phyloP scores from a whole-genome alignment of 305 asterid species.

The Striga hermonthica region DNA sequence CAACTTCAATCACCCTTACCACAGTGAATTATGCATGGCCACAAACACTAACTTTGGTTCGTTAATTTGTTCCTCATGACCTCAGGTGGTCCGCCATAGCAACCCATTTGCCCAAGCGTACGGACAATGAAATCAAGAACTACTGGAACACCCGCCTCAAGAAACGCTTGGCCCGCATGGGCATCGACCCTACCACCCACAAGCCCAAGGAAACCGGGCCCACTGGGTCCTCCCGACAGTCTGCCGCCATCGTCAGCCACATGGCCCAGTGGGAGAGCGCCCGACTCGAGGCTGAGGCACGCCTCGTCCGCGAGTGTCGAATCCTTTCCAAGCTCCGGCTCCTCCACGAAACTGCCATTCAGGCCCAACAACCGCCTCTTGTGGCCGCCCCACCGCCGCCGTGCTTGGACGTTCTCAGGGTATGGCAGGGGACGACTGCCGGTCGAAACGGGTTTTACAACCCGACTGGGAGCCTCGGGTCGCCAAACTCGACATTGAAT shows the following conservation, averaged over 20 bases:
- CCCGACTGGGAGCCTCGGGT: constrained; percentile 33
- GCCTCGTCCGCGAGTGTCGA: constrained; percentile 41
- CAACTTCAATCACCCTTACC: no score
- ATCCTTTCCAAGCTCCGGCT: constrained; percentile 32
- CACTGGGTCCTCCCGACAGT: constrained; percentile 34
- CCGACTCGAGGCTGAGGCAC: constrained; percentile 52
- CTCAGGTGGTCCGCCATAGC: constrained; percentile 64
- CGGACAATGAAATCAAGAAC: constrained; percentile 60
- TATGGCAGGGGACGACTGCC: constrained; percentile 42
- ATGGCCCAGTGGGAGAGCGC: constrained; percentile 62
- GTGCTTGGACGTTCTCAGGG: constrained; percentile 48
- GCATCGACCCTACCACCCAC: constrained; percentile 60
- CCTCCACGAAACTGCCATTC: constrained; percentile 26
- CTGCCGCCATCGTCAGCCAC: constrained; percentile 47
- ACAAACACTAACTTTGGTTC: no score
- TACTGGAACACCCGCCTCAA: constrained; percentile 59
- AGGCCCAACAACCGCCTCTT: constrained; percentile 30
- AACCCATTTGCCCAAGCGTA: constrained; percentile 48
- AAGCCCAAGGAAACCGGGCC: constrained; percentile 41
- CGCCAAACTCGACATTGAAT: constrained; percentile 46
- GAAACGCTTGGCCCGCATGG: constrained; percentile 59
- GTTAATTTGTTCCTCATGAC: constrained; percentile 25
- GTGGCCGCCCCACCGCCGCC: constrained; percentile 22
- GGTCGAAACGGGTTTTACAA: constrained; percentile 30
- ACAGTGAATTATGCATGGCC: no score